Evolutionary conservation across 1,139 yeast species (phyloP).

Genomic region (Yamadazyma trypodendri): DNA sequence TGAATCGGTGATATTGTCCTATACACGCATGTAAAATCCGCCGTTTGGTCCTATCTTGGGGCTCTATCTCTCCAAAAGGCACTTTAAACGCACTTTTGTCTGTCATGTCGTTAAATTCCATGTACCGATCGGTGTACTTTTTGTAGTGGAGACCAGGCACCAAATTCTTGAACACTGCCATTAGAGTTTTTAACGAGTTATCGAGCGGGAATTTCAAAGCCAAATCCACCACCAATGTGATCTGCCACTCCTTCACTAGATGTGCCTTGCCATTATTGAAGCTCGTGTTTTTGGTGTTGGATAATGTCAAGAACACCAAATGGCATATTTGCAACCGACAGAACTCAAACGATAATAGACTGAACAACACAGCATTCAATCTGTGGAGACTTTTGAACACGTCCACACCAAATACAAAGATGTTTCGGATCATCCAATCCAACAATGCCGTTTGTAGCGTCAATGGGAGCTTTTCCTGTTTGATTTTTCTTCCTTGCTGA

Average conservation of each 20-base stretch:
- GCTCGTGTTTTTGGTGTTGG: slow-evolving; percentile 15
- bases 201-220: slow-evolving; percentile 36
- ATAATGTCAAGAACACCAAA: slow-evolving; percentile 25
- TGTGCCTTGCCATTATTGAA: slow-evolving; percentile 7
- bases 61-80: slow-evolving; percentile 1
- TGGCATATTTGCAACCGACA: slow-evolving; percentile 31
- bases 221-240: slow-evolving; percentile 32
- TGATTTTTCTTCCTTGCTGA: slow-evolving; percentile 21
- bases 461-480: slow-evolving; percentile 23
- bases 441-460: slow-evolving; percentile 25
- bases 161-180: slow-evolving; percentile 24
- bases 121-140: slow-evolving; percentile 4
- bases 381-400: slow-evolving; percentile 17
- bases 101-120: not conserved
- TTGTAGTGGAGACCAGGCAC: slow-evolving; percentile 25
- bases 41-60: not conserved
- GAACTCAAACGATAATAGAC: slow-evolving; percentile 32
- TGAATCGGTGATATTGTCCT: slow-evolving; percentile 17
- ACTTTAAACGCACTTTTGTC: not conserved
- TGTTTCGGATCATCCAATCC: slow-evolving; percentile 30
- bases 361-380: slow-evolving; percentile 29
- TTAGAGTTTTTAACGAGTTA: slow-evolving; percentile 24
- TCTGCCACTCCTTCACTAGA: slow-evolving; percentile 34
- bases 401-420: slow-evolving; percentile 27
- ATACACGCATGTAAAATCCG: slow-evolving; percentile 8